Evolutionary conservation across 2,329 filamentous ascomycete species (phyloP), one percentile per base, ranked within the genome.

Genomic region (Talaromyces funiculosus): DNA sequence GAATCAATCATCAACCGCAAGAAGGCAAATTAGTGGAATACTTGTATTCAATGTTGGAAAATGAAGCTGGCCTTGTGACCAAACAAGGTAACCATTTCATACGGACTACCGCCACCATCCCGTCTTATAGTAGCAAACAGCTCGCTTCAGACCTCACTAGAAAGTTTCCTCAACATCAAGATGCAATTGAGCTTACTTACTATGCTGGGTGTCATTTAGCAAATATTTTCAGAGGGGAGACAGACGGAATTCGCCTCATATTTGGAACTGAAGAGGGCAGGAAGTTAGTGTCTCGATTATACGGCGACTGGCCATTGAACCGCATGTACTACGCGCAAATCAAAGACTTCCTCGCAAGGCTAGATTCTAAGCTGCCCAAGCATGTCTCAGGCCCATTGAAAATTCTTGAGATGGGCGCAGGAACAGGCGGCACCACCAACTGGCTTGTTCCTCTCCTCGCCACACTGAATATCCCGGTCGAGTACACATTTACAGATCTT

Each of bases 401-500:
- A 38, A 56, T 61, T n/a, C n/a, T 57, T 16, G 59, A 61, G 12
- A 42, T 61, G 20, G 53, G 59, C 8, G 59, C 59, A 8, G 59
- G 59, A 20, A 61, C 59, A 14, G 59, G 59, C 14, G 59, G 59
- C 1, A 61, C 53, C 14, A 56, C 59, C 20, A 24, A n/a, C 5
- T 45, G 40, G 14, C 9, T 61, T 26, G 18, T 61, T 24, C 38
- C 49, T 22, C 24, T 24, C 12, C 42, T 61, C 0, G 64, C 64
- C 3, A 53, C 51, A 1, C 63, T 69, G 1, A 67, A 62, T 5
- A 64, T 75, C 1, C 43, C 65, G 0, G 62, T 78, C 14, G 65
- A 72, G 40, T 79, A 77, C 62, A 75, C 69, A 0, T 75, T 77
- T 58, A 77, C 71, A 0, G 77, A 79, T 51, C 62, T 78, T 1